Base-by-base conservation (phyloP, 73 alveolate species). In the Durusdinium trenchii region DNA sequence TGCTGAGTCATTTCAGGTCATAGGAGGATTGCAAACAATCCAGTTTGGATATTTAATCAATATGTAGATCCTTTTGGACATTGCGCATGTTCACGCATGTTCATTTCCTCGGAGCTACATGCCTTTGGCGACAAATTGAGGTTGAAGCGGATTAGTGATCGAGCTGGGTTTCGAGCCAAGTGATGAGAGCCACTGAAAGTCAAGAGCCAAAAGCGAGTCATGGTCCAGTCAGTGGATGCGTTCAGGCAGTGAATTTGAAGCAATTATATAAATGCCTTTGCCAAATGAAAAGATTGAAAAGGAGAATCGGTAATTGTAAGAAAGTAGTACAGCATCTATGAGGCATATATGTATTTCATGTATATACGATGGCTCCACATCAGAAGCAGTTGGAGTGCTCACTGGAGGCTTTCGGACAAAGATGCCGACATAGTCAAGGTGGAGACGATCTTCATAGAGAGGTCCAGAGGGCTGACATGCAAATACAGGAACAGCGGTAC, bases 361-460 rank as follows among this genome's bases (percentile, higher is more conserved):
- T 12, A 57, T 12, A 16, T 57, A 16, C 32, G 12, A 16, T 12
- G 69, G 32, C 69, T 16, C 69, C 69, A 57, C 12, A 57, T 57
- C 69, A 57, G 69, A 57, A 23, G n/a, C n/a, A n/a, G n/a, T n/a
- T n/a, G n/a, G n/a, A n/a, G n/a, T n/a, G n/a, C n/a, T n/a, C n/a
- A n/a, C 23, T 12, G 69, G 38, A 87, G 95, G 95, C 83, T 87
- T 60, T 61, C 95, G 48, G 95, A 87, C 60, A 38, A 67, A 36
- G 95, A 87, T 45, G 83, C 67, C 62, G 95, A 87, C 84, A 46
- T 87, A 64, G 75, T 40, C 79, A 61, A 67, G 35, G 61, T 87
- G 45, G 95, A 87, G 84, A 42, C 79, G n/a, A 83, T 87, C 45
- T 87, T 87, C 84, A 84, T 87, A 26, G 95, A 87, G 50, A 87